A percentile compares a stretch with the other conserved stretches of the same genome.
phyloP scores from a whole-genome alignment of 805 yeast genomes.

The Kodamaea kaohsiungensis region DNA sequence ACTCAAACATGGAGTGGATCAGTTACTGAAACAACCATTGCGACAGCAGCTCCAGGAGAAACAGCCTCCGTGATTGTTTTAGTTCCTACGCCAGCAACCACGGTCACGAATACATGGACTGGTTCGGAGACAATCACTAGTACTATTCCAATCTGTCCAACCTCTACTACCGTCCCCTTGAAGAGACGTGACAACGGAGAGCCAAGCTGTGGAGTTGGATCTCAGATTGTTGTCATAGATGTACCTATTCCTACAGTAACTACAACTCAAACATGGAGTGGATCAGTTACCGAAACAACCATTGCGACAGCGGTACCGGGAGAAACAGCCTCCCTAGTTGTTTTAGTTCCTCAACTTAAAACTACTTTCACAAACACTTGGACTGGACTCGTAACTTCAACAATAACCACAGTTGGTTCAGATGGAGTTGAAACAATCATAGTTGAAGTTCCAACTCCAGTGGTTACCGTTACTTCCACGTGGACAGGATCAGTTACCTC shows the following conservation, averaged over 20 bases:
- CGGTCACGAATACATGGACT: not conserved
- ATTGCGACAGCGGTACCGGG: not conserved
- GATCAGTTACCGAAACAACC: slow-evolving; percentile 2
- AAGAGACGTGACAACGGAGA: no score
- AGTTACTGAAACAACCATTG: no score
- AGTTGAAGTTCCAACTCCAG: not conserved
- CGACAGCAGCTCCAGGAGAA: not conserved
- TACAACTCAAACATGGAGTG: not conserved
- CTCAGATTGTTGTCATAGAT: not conserved
- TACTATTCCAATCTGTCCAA: no score
- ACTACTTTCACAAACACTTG: not conserved
- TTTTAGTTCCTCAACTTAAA: not conserved
- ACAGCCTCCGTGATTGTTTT: no score
- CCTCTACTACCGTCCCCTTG: no score
- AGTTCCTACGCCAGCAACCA: no score
- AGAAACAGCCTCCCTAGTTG: not conserved
- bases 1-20: not conserved
- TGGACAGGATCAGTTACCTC: not conserved
- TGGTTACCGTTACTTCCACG: not conserved
- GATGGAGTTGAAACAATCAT: not conserved
- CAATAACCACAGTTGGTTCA: not conserved
- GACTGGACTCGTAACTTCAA: no score
- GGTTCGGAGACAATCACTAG: not conserved
- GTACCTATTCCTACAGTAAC: not conserved
- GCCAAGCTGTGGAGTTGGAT: no score